Conservation (phyloP, 352 stramenopile species). For the Poterioochromonas sp. region DNA sequence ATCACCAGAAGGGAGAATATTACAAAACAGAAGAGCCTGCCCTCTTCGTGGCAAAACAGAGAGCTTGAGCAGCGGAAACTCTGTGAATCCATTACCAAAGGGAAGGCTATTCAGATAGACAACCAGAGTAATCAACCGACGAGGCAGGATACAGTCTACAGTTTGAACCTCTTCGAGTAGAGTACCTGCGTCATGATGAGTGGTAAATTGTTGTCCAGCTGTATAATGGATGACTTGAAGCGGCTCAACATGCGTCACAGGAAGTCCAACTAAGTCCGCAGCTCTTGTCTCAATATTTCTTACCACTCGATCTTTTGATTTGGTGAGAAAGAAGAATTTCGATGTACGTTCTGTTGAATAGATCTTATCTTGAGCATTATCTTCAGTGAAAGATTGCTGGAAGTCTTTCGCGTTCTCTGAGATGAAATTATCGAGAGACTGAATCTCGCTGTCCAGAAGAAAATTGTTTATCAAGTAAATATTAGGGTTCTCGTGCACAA, state of each 20-base stretch:
- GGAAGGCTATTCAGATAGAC: slow-evolving; percentile 36
- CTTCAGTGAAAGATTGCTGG: slow-evolving; percentile 26
- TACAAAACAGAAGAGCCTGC: slow-evolving; percentile 31
- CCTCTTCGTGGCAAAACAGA: slow-evolving; percentile 22
- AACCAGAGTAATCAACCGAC: slow-evolving; percentile 33
- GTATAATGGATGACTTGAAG: slow-evolving; percentile 33
- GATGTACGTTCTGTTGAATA: slow-evolving; percentile 29
- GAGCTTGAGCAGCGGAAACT: slow-evolving; percentile 24
- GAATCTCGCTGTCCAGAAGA: background rate
- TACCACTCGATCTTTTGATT: slow-evolving; percentile 27
- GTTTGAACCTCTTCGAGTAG: slow-evolving; percentile 19
- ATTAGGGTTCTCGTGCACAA: background rate
- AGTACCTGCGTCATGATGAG: slow-evolving; percentile 36
- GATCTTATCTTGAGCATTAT: background rate
- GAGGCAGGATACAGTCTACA: slow-evolving; percentile 21
- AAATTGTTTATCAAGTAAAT: background rate
- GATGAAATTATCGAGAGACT: background rate
- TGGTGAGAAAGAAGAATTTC: slow-evolving; percentile 28
- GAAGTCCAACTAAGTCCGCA: slow-evolving; percentile 34
- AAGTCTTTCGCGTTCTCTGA: background rate
- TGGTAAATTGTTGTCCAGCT: slow-evolving; percentile 24
- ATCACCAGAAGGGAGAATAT: slow-evolving; percentile 8
- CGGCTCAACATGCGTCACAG: slow-evolving; percentile 26
- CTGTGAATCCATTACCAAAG: slow-evolving; percentile 29
- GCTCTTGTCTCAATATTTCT: slow-evolving; percentile 32